Percentiles rank a stretch among this genome's conserved stretches.
Conservation (phyloP, 495 filamentous ascomycete species). For the Amorphotheca resinae region DNA sequence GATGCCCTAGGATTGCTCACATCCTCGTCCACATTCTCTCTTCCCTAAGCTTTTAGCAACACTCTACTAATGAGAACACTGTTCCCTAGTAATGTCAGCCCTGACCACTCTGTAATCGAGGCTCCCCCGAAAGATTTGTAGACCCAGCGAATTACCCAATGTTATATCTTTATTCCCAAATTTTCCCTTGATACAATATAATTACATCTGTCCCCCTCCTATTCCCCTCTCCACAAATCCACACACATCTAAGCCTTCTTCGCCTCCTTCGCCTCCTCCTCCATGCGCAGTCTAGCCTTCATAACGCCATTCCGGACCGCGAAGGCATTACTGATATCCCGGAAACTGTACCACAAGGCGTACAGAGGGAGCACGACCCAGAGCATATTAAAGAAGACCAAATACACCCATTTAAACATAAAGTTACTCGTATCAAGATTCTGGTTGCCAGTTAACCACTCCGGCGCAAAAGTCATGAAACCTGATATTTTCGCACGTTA, state of each 20-base stretch:
- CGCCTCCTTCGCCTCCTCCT: constrained; percentile 19
- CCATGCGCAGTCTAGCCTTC: constrained; percentile 17
- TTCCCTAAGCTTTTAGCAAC: too few species aligned
- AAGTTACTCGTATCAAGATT: constrained; percentile 71
- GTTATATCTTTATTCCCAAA: too few species aligned
- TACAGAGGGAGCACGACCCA: constrained; percentile 79
- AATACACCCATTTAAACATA: constrained; percentile 81
- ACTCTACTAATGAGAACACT: too few species aligned
- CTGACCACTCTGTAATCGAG: too few species aligned
- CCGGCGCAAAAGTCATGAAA: constrained; percentile 92
- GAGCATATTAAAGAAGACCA: constrained; percentile 83
- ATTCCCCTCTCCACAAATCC: too few species aligned
- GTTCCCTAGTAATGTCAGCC: too few species aligned
- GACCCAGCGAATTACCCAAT: too few species aligned
- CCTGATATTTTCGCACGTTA: constrained; percentile 27
- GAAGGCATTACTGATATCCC: constrained; percentile 48
- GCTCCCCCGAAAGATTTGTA: too few species aligned
- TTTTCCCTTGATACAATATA: too few species aligned
- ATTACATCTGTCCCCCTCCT: too few species aligned
- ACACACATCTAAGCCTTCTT: constrained; percentile 5
- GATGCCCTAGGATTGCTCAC: too few species aligned
- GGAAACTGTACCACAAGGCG: constrained; percentile 54
- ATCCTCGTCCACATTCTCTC: too few species aligned
- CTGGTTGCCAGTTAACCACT: constrained; percentile 70
- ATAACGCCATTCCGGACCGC: constrained; percentile 20